These are phyloP conservation scores for Friedmanniomyces simplex DNA, from an alignment of 495 filamentous ascomycete genomes.

Conservation along the genomic window DNA sequence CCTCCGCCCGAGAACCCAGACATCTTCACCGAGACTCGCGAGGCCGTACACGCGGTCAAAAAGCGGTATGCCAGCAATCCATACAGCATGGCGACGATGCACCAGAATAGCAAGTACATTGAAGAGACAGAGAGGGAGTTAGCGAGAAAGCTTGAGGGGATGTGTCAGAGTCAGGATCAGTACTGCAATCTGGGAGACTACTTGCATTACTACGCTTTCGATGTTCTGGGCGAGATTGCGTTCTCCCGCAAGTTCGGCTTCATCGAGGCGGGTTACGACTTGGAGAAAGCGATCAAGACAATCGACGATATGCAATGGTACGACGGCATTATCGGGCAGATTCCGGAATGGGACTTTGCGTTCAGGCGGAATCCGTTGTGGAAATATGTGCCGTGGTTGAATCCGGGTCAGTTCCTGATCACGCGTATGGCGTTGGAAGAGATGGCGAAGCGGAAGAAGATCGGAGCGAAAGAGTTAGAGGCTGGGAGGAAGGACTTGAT, in stretches of 20 bases:
- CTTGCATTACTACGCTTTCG: constrained; percentile 47
- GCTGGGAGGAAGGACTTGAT: constrained; percentile 37
- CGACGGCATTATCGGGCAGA: constrained; percentile 44
- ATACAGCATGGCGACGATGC: constrained; percentile 46
- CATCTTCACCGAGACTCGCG: constrained; percentile 46
- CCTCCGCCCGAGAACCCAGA: constrained; percentile 49
- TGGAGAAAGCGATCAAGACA: constrained; percentile 44
- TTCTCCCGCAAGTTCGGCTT: constrained; percentile 58
- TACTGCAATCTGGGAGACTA: constrained; percentile 41
- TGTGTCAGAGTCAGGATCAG: constrained; percentile 24
- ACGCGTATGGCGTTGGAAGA: constrained; percentile 42
- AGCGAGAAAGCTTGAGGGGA: constrained; percentile 32
- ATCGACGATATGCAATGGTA: constrained; percentile 46
- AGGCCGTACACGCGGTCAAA: constrained; percentile 45
- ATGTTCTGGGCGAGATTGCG: constrained; percentile 51
- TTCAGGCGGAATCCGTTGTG: constrained; percentile 41
- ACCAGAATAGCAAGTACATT: constrained; percentile 38
- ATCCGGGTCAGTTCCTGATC: constrained; percentile 38
- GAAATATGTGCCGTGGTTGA: constrained; percentile 38
- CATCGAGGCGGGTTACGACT: constrained; percentile 45
- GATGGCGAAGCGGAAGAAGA: constrained; percentile 36
- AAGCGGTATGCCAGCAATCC: constrained; percentile 46
- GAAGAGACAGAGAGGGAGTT: constrained; percentile 40
- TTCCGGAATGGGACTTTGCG: constrained; percentile 39
- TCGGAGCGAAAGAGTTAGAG: constrained; percentile 32